Conservation (phyloP, 2,329 filamentous ascomycete genomes). For the Capronia coronata region DNA sequence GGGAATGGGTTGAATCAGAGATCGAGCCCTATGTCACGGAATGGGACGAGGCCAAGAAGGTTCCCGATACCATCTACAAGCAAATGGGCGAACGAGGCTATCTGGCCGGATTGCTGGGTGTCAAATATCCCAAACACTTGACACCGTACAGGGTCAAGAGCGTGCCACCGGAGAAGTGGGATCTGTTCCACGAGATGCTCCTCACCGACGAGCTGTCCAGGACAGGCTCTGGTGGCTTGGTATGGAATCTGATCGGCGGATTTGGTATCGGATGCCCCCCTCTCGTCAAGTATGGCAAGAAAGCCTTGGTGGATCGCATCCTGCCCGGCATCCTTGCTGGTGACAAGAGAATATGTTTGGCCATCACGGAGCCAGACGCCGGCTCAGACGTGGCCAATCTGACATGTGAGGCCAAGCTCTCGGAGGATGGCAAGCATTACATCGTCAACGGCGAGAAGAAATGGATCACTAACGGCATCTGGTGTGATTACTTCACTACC, state of each 20-base stretch:
- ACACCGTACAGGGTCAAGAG: slow-evolving; percentile 65
- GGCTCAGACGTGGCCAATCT: slow-evolving; percentile 93
- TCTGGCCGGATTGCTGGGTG: slow-evolving; percentile 79
- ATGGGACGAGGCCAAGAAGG: slow-evolving; percentile 92
- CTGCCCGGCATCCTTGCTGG: slow-evolving; percentile 80
- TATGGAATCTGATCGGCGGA: slow-evolving; percentile 96
- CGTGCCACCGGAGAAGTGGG: slow-evolving; percentile 84
- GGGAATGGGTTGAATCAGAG: slow-evolving; percentile 82
- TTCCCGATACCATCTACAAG: slow-evolving; percentile 86
- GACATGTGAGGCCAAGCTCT: slow-evolving; percentile 90
- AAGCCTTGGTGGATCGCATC: slow-evolving; percentile 77
- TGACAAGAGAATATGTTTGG: slow-evolving; percentile 94
- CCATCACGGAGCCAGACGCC: slow-evolving; percentile 94
- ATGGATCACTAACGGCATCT: slow-evolving; percentile 98
- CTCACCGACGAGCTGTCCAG: slow-evolving; percentile 92
- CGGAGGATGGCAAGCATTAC: slow-evolving; percentile 94
- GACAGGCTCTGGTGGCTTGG: slow-evolving; percentile 79
- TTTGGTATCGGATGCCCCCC: slow-evolving; percentile 93
- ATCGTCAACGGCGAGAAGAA: slow-evolving; percentile 99
- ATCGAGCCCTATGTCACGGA: slow-evolving; percentile 89
- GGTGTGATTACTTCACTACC: slow-evolving; percentile 95
- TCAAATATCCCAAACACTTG: slow-evolving; percentile 68
- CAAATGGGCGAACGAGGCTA: slow-evolving; percentile 91
- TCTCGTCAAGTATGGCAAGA: slow-evolving; percentile 83
- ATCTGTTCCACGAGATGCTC: slow-evolving; percentile 96